A percentile compares a stretch with the other conserved stretches of the same genome.
phyloP scores from a whole-genome alignment of 495 filamentous ascomycete genomes.

The Penicillium soppii region DNA sequence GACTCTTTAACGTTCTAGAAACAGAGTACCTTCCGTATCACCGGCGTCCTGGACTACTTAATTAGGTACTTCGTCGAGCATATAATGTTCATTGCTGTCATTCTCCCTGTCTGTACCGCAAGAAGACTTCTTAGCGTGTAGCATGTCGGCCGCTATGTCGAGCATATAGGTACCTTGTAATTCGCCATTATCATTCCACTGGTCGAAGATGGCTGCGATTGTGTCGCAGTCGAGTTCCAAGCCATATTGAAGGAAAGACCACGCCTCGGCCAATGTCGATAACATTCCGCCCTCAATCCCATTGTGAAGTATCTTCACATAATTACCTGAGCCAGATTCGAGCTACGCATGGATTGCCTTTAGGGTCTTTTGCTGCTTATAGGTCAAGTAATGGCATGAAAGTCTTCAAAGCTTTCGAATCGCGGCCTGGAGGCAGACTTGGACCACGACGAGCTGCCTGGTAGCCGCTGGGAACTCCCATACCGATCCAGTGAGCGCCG shows the following conservation, averaged over 20 bases:
- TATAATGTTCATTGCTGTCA: conserved; percentile 34
- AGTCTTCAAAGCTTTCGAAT: conserved; percentile 52
- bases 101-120: conserved; percentile 43
- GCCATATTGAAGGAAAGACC: conserved; percentile 59
- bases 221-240: conserved; percentile 61
- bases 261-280: conserved; percentile 59
- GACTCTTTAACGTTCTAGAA: conserved; percentile 64
- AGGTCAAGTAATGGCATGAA: conserved; percentile 62
- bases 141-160: conserved; percentile 64
- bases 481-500: conserved; percentile 63
- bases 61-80: conserved; percentile 65
- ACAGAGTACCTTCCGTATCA: conserved; percentile 65
- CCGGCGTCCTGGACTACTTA: conserved; percentile 74
- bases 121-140: conserved; percentile 39
- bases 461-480: conserved; percentile 69
- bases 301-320: conserved; percentile 77
- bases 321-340: conserved; percentile 63
- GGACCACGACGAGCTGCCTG: conserved; percentile 64
- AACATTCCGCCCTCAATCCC: conserved; percentile 74
- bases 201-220: conserved; percentile 56
- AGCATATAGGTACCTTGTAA: conserved; percentile 61
- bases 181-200: conserved; percentile 59
- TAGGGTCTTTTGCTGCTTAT: conserved; percentile 59
- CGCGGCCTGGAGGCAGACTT: conserved; percentile 62
- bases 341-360: conserved; percentile 60